Base-by-base conservation (phyloP, 768 basidiomycete genomes). In the Podaxis carcinomalis region DNA sequence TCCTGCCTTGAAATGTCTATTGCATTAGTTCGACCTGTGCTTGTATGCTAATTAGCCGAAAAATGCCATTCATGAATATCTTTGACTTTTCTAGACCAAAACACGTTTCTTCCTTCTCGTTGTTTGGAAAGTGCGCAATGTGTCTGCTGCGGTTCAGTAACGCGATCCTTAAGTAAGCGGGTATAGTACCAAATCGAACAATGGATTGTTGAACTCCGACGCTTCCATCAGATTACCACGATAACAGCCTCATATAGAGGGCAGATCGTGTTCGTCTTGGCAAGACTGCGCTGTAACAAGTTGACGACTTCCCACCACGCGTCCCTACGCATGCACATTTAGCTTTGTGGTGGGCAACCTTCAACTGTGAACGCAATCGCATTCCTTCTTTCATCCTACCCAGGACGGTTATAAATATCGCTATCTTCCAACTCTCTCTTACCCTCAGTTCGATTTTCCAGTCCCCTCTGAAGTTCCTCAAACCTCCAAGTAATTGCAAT, bases 291-390 rank as follows among this genome's bases (percentile, higher is more conserved):
- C 51, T 32, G 36, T 42, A 58, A 60, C 59, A 36, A 52, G 59
- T 60, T 60, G 59, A 53, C 39, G 59, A 53, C 51, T 60, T 53
- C 40, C 59, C 59, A 60, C 59, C 59, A 46, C 57, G 49, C 57
- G 37, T 35, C 57, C 28, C 16, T 35, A 37, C 51, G 40, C 59
- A 46, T 25, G 40, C 56, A 37, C 59, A 44, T 23, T 19, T 32
- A 53, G 51, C 51, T 46, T 32, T 54, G 52, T 53, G 59, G 59
- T 60, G 59, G 59, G 59, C 51, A 32, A 44, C 51, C 51, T 36
- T 60, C 59, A 60, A 60, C 40, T 46, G 51, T 53, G 21, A 52
- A 53, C 52, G 44, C 35, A 37, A 28, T 61, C 16, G 27, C 35
- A 39, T 47, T n/a, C 28, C 35, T 21, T 49, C 23, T 16, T 39